Conservation (phyloP, 306 rosid genomes). For the Ammopiptanthus mongolicus region DNA sequence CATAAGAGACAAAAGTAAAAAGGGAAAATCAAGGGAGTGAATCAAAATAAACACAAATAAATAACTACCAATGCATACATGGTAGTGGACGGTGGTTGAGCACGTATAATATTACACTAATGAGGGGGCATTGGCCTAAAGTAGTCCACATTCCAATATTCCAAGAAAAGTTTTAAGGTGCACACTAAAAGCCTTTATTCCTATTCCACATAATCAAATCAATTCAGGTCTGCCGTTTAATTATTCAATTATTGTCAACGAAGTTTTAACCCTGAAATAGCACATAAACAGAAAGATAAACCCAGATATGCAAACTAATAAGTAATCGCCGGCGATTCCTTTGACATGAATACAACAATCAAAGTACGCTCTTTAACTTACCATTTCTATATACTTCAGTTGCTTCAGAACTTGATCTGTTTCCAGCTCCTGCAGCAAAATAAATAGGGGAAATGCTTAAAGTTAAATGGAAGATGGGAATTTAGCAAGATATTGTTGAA, state of each 20-base stretch:
- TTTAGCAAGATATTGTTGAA: conserved; percentile 11
- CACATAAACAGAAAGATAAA: background rate
- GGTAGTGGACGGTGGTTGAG: background rate
- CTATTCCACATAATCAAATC: background rate
- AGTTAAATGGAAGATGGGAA: background rate
- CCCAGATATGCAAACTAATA: background rate
- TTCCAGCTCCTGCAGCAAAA: conserved; percentile 68
- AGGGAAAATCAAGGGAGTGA: background rate
- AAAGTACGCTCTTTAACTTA: conserved; percentile 25
- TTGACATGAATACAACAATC: background rate
- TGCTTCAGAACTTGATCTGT: conserved; percentile 68
- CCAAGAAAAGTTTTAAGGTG: background rate
- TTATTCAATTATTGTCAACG: background rate
- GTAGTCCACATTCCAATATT: background rate
- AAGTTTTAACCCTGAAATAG: background rate
- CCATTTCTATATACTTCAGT: conserved; percentile 77
- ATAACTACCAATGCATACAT: background rate
- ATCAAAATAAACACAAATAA: background rate
- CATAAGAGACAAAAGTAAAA: background rate
- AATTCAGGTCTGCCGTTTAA: background rate
- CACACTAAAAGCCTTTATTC: background rate
- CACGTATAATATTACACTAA: background rate
- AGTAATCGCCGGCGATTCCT: background rate
- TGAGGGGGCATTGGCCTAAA: too few relatives aligned
- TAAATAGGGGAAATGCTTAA: background rate